Percentiles rank a stretch among this genome's conserved stretches.
Conservation (phyloP, 2,329 filamentous ascomycete species). For the Coniochaeta sp. region DNA sequence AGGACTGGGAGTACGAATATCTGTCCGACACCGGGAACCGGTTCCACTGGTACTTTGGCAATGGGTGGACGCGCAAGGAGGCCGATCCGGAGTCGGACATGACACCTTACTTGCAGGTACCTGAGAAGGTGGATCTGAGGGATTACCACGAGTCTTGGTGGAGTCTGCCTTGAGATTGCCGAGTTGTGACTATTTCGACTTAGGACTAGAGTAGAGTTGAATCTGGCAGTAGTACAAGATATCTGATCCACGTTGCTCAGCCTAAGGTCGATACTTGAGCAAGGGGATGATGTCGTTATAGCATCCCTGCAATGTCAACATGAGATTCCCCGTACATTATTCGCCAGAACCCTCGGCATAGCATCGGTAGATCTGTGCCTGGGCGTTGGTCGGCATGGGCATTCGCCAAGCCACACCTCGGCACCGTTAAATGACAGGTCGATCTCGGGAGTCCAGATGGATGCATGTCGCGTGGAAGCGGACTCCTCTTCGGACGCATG, state of each 20-base stretch:
- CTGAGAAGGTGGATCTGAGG: constrained; percentile 50
- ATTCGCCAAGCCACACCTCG: not conserved
- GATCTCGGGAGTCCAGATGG: not conserved
- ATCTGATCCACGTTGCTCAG: not conserved
- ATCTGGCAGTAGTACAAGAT: not conserved
- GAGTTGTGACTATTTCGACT: not conserved
- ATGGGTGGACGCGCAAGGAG: constrained; percentile 58
- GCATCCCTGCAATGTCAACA: not conserved
- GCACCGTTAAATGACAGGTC: not conserved
- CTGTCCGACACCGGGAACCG: constrained; percentile 35
- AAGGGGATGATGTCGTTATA: not conserved
- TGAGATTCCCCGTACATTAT: not conserved
- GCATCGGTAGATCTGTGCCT: too few relatives aligned
- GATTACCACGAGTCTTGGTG: constrained; percentile 65
- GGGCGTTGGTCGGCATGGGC: not conserved
- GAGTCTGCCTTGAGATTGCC: constrained; percentile 26
- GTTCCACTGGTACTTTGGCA: constrained; percentile 59
- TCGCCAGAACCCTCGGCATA: not conserved
- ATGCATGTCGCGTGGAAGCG: not conserved
- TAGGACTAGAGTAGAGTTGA: not conserved
- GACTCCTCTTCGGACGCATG: not conserved
- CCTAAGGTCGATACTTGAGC: not conserved
- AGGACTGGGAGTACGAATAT: constrained; percentile 47
- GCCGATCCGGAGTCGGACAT: constrained; percentile 47
- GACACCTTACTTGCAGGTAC: constrained; percentile 54